phyloP scores from a whole-genome alignment of 78 protist genomes.

The Dictyostelium intermedium region DNA sequence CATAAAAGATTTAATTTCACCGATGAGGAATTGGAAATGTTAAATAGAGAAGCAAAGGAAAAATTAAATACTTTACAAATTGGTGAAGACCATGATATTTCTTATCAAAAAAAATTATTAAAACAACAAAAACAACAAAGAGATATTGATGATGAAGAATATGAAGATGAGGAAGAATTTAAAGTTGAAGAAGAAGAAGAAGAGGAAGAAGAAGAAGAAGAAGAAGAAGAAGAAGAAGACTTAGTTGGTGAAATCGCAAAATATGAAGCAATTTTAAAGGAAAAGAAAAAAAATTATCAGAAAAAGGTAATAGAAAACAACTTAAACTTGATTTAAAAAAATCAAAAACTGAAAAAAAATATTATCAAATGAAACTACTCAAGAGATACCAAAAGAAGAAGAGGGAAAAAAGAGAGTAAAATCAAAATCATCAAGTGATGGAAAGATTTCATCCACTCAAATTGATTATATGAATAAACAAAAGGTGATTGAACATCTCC shows the following conservation, averaged over 20 bases:
- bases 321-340: background rate
- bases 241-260: background rate
- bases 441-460: background rate
- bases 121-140: background rate
- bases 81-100: background rate
- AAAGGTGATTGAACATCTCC: background rate
- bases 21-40: conserved; percentile 21
- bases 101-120: background rate
- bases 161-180: no score
- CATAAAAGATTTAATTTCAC: conserved; percentile 15
- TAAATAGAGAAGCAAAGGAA: background rate
- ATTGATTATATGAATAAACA: background rate
- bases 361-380: no score
- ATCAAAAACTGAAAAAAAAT: background rate
- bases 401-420: background rate
- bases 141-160: background rate
- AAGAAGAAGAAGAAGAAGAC: background rate
- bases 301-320: background rate
- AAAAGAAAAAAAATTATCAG: conserved; percentile 5
- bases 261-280: background rate
- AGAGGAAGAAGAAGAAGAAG: background rate
- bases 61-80: background rate
- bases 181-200: background rate
- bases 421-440: background rate
- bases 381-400: background rate